phyloP scores from a whole-genome alignment of 192 early-diverging fungal genomes.

The Backusella tuberculispora region DNA sequence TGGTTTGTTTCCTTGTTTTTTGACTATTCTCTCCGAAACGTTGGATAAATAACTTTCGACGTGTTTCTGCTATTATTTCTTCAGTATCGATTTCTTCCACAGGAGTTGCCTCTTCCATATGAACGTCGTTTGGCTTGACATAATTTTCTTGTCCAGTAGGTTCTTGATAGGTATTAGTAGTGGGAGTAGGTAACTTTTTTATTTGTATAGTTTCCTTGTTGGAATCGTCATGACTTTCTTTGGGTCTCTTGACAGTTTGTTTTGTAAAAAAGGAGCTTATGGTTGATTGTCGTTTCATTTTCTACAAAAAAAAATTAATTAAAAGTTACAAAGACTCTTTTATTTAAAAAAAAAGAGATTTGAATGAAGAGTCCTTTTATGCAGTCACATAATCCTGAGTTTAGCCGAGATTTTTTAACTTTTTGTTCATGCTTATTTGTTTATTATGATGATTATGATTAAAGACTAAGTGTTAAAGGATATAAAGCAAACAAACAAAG shows the following conservation, averaged over 20 bases:
- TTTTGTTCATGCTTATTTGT: too few species aligned
- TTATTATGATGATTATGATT: too few species aligned
- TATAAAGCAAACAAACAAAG: too few species aligned
- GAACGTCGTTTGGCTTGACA: background rate
- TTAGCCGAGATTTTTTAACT: too few species aligned
- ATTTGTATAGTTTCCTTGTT: background rate
- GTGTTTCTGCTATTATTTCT: background rate
- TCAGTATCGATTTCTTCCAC: background rate
- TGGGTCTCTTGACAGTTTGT: background rate
- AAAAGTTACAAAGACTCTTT: background rate
- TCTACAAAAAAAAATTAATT: too few species aligned
- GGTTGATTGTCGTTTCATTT: constrained; percentile 12
- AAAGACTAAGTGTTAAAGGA: too few species aligned
- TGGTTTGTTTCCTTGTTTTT: background rate
- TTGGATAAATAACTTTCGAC: background rate
- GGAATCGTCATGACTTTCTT: background rate
- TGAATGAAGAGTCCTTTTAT: too few species aligned
- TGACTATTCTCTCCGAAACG: background rate
- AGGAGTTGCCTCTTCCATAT: background rate
- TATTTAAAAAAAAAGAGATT: background rate
- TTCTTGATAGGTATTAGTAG: background rate
- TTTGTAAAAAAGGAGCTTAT: constrained; percentile 1
- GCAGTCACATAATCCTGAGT: too few species aligned
- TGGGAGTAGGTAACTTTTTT: background rate
- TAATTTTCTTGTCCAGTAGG: background rate